A percentile compares a stretch with the other conserved stretches of the same genome.
Evolutionary conservation across 768 basidiomycete species (phyloP).

Genomic region (Paxillus involutus): DNA sequence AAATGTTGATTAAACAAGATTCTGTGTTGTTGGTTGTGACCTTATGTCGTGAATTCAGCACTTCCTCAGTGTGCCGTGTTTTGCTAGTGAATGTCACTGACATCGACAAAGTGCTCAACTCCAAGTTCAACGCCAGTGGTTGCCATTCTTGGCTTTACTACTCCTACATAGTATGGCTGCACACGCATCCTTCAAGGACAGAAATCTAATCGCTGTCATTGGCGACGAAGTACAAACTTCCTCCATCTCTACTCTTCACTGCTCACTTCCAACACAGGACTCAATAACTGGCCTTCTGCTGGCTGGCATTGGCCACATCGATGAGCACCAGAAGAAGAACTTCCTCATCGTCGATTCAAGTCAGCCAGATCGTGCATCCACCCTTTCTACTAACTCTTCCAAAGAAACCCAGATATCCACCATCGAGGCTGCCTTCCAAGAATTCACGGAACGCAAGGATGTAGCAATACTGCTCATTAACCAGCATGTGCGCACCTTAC

Average conservation of each 20-base stretch:
- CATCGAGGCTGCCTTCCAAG: slow-evolving; percentile 91
- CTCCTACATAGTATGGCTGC: slow-evolving; percentile 42
- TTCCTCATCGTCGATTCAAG: slow-evolving; percentile 94
- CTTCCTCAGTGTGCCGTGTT: no score
- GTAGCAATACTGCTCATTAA: slow-evolving; percentile 97
- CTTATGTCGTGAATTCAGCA: neutral
- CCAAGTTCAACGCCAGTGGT: neutral
- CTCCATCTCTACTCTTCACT: neutral
- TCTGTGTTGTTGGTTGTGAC: neutral
- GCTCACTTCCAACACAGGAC: slow-evolving; percentile 56
- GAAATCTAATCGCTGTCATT: slow-evolving; percentile 90
- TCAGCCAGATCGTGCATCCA: slow-evolving; percentile 40
- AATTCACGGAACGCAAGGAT: slow-evolving; percentile 92
- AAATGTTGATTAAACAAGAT: neutral
- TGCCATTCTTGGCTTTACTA: slow-evolving; percentile 15
- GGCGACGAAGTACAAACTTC: slow-evolving; percentile 81
- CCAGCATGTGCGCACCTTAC: slow-evolving; percentile 75
- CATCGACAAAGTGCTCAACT: no score
- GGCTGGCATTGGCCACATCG: slow-evolving; percentile 92
- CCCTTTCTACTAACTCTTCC: slow-evolving; percentile 9
- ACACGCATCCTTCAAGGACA: slow-evolving; percentile 67
- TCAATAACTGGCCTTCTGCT: slow-evolving; percentile 94
- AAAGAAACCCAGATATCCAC: slow-evolving; percentile 87
- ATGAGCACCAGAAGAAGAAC: slow-evolving; percentile 93
- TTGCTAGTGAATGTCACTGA: no score